Evolutionary conservation across 345 rosid genomes (phyloP).

Genomic region (Microcos paniculata): DNA sequence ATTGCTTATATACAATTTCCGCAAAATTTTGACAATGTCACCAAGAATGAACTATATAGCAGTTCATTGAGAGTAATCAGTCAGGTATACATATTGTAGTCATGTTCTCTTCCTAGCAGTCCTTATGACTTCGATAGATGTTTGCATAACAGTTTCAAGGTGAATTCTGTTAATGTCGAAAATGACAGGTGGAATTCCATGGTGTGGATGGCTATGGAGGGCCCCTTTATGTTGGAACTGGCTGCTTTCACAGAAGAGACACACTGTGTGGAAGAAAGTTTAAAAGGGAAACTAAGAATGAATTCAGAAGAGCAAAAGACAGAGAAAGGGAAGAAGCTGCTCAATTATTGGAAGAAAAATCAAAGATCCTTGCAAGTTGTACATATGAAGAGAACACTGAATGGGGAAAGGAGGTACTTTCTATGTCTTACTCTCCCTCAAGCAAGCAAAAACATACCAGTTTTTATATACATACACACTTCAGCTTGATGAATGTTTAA

Average conservation of each 20-base stretch:
- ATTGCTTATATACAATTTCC: constrained; percentile 76
- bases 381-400: constrained; percentile 47
- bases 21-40: constrained; percentile 46
- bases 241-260: constrained; percentile 88
- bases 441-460: not conserved
- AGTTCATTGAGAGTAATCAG: constrained; percentile 16
- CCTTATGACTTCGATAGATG: not conserved
- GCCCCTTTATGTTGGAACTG: constrained; percentile 59
- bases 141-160: not conserved
- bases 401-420: constrained; percentile 74
- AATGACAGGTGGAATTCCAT: constrained; percentile 52
- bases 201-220: constrained; percentile 76
- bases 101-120: not conserved
- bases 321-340: constrained; percentile 15
- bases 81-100: constrained; percentile 24
- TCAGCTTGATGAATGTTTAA: not conserved
- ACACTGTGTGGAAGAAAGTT: constrained; percentile 47
- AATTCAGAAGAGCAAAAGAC: constrained; percentile 24
- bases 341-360: constrained; percentile 27
- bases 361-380: constrained; percentile 59
- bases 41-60: constrained; percentile 57
- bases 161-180: not conserved
- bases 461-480: not conserved
- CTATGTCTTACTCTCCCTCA: not conserved
- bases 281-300: constrained; percentile 8